These are phyloP conservation scores for Paralagenidium karlingii DNA, from an alignment of 352 stramenopile genomes.

Conservation along the genomic window DNA sequence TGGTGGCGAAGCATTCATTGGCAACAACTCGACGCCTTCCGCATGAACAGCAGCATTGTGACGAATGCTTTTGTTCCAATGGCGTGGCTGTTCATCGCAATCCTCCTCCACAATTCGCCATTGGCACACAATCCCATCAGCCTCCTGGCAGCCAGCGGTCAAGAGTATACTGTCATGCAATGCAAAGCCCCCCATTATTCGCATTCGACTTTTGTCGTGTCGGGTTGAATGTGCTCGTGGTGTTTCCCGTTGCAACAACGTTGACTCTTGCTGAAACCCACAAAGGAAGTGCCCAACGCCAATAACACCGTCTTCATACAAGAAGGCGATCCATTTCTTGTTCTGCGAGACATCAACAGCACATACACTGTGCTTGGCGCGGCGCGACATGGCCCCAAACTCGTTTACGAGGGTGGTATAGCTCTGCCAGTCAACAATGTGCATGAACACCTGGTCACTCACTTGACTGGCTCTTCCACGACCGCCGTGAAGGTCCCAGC, in stretches of 20 bases:
- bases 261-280: not conserved
- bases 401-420: conserved; percentile 23
- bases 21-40: too few relatives aligned
- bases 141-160: conserved; percentile 23
- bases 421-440: conserved; percentile 38
- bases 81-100: conserved; percentile 23
- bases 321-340: conserved; percentile 2
- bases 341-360: conserved; percentile 7
- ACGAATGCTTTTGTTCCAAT: too few relatives aligned
- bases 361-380: conserved; percentile 4
- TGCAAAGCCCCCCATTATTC: conserved; percentile 22
- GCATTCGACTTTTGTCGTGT: not conserved
- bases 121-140: conserved; percentile 49
- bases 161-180: conserved; percentile 44
- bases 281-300: conserved; percentile 8
- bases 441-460: conserved; percentile 25
- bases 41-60: too few relatives aligned
- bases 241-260: conserved; percentile 3
- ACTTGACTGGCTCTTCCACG: conserved; percentile 24
- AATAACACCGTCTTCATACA: conserved; percentile 9
- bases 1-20: conserved; percentile 9
- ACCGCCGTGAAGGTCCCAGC: conserved; percentile 65
- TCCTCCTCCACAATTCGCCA: conserved; percentile 46
- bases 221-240: not conserved
- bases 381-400: not conserved